phyloP scores from a whole-genome alignment of 1,284 basidiomycete species.

The Ustilago bromivora region DNA sequence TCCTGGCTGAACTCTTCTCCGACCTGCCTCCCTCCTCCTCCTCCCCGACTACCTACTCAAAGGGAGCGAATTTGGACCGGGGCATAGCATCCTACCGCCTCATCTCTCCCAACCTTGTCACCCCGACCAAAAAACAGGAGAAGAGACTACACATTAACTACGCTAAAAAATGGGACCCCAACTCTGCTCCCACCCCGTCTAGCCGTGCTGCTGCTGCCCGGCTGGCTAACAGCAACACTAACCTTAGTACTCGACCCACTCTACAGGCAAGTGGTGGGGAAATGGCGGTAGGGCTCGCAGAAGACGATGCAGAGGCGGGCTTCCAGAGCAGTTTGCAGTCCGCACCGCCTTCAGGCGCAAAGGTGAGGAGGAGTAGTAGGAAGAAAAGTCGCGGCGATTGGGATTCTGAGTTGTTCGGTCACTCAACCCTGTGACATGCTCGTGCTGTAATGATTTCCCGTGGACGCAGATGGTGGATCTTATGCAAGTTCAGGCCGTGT shows the following conservation, averaged over 20 bases:
- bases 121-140: constrained; percentile 38
- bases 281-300: not conserved
- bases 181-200: not conserved
- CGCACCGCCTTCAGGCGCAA: not conserved
- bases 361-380: constrained; percentile 18
- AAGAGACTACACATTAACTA: constrained; percentile 39
- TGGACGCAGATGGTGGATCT: no score
- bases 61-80: not conserved
- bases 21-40: constrained; percentile 8
- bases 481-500: no score
- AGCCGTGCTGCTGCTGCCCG: not conserved
- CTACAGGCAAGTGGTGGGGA: not conserved
- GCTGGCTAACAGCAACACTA: constrained; percentile 12
- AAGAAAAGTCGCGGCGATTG: constrained; percentile 39
- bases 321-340: constrained; percentile 30
- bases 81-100: constrained; percentile 22
- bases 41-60: not conserved
- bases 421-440: not conserved
- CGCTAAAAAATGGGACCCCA: constrained; percentile 30
- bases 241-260: constrained; percentile 16
- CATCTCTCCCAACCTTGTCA: constrained; percentile 47
- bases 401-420: constrained; percentile 36
- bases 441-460: no score
- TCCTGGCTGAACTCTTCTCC: constrained; percentile 33
- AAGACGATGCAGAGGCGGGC: no score